phyloP scores from a whole-genome alignment of 148 eudicot species.

The Rheum nobile region DNA sequence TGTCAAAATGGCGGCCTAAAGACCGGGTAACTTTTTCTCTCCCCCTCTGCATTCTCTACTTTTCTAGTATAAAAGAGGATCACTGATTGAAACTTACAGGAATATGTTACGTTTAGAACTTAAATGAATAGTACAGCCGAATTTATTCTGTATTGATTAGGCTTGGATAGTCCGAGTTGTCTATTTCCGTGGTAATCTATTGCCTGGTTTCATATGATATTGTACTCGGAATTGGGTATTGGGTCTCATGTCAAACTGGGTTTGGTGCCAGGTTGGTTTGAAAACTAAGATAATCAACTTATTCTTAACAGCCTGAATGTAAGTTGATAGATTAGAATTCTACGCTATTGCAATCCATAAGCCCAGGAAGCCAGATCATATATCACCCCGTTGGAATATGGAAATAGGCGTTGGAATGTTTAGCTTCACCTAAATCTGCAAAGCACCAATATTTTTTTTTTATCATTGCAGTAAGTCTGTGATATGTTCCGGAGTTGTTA shows the following conservation, averaged over 20 bases:
- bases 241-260: not conserved
- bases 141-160: not conserved
- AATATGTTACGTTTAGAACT: not conserved
- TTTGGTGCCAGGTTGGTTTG: not conserved
- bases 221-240: not conserved
- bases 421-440: not conserved
- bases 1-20: constrained; percentile 77
- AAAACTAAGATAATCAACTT: not conserved
- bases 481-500: not conserved
- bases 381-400: not conserved
- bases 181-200: not conserved
- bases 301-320: not conserved
- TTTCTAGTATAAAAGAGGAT: not conserved
- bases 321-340: not conserved
- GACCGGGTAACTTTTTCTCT: constrained; percentile 47
- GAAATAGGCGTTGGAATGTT: not conserved
- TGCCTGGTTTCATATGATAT: not conserved
- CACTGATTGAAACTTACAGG: not conserved
- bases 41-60: not conserved
- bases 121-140: not conserved
- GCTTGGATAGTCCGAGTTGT: not conserved
- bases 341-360: not conserved
- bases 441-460: not conserved
- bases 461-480: not conserved
- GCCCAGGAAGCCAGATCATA: not conserved